Evolutionary conservation across 495 filamentous ascomycete genomes (phyloP), one percentile per base, ranked within the genome.

Genomic region (Chaetomium cochliodes): DNA sequence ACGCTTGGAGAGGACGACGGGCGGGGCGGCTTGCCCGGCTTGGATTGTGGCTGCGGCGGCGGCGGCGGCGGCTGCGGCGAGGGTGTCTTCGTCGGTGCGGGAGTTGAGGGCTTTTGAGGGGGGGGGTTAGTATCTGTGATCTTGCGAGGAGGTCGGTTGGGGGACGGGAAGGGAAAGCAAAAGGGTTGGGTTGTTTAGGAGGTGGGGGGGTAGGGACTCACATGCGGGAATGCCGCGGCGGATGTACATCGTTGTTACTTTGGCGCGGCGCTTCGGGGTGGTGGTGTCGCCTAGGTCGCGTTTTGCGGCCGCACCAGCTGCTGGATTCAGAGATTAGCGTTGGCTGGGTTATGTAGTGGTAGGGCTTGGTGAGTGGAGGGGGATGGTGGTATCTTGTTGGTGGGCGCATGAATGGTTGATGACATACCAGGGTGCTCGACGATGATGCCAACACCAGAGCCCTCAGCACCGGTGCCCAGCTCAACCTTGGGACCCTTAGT

Each of bases 161-260:
- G 49, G 66, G 62, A 62, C 60, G 25, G 37, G 22, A 37, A 37
- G 33, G 6, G 33, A 12, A 37, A 37, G 3, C 28, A 2, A 33
- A 33, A 33, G 30, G n/a, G n/a, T n/a, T n/a, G n/a, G n/a, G n/a
- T n/a, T n/a, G n/a, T n/a, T n/a, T n/a, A n/a, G n/a, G n/a, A 30
- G 33, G 15, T 53, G 50, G 44, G 42, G 39, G 55, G 33, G 76
- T 1, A 23, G 1, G 44, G 1, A 44, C 79, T 76, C 67, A 81
- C 78, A 69, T 44, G 73, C 74, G 25, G 79, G 78, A 39, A 78
- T 72, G 26, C 80, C 80, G 15, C 79, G 73, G 66, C 77, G 71
- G 58, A 82, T 76, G 54, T 77, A 81, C 79, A 82, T 81, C 54
- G 78, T 81, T 15, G 80, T 82, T 37, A 82, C 79, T 66, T 77